These are phyloP conservation scores for Pichia sp. DNA, from an alignment of 1,139 yeast species.

Conservation along the genomic window DNA sequence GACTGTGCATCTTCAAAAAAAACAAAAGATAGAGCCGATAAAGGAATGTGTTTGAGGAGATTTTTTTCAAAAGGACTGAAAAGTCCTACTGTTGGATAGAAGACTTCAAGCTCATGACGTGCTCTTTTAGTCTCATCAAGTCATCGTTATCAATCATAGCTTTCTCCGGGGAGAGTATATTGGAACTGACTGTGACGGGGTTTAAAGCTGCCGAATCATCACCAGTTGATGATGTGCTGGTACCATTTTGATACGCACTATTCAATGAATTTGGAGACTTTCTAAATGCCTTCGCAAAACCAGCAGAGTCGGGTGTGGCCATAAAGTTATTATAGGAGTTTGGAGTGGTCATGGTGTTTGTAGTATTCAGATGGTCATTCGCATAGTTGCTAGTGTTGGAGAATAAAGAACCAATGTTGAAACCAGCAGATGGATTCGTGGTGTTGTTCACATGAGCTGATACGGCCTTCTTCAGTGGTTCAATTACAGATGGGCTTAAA, in stretches of 20 bases:
- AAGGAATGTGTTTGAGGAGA: too few species aligned
- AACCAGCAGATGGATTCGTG: too few species aligned
- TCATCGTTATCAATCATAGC: slow-evolving; percentile 25
- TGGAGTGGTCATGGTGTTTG: background rate
- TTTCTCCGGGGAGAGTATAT: slow-evolving; percentile 1
- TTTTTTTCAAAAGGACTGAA: too few species aligned
- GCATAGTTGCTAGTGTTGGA: background rate
- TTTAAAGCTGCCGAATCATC: background rate
- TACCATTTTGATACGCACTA: slow-evolving; percentile 1
- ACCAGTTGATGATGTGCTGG: background rate
- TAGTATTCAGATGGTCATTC: background rate
- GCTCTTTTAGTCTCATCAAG: slow-evolving; percentile 22
- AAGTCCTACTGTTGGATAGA: too few species aligned
- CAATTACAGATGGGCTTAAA: slow-evolving; percentile 5
- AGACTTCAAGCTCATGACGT: slow-evolving; percentile 23
- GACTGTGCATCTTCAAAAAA: background rate
- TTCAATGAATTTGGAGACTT: slow-evolving; percentile 5
- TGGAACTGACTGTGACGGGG: background rate
- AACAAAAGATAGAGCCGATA: too few species aligned
- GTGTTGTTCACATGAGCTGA: too few species aligned
- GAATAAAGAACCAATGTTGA: slow-evolving; percentile 8
- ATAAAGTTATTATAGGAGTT: slow-evolving; percentile 2
- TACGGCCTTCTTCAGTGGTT: slow-evolving; percentile 1
- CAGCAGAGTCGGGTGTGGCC: slow-evolving; percentile 1
- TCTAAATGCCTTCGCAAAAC: slow-evolving; percentile 14